phyloP scores from a whole-genome alignment of 2,329 filamentous ascomycete genomes.

The Paecilomyces fulvus region DNA sequence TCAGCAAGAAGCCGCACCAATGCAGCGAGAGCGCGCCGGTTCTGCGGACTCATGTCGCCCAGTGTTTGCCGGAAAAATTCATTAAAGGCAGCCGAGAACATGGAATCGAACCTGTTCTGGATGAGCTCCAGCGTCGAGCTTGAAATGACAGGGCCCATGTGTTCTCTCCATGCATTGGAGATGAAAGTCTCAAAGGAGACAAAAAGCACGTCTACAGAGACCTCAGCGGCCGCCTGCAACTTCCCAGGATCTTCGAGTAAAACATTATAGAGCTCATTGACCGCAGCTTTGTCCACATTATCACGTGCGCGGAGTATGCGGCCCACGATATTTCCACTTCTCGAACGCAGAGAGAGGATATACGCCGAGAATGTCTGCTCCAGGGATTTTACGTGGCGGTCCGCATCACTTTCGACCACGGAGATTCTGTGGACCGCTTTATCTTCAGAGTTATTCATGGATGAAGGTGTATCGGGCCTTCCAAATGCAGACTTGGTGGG shows the following conservation, averaged over 20 bases:
- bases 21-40: slow-evolving; percentile 67
- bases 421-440: slow-evolving; percentile 31
- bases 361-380: slow-evolving; percentile 83
- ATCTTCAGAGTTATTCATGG: slow-evolving; percentile 16
- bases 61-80: slow-evolving; percentile 48
- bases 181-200: slow-evolving; percentile 91
- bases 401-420: slow-evolving; percentile 46
- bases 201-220: slow-evolving; percentile 76
- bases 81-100: slow-evolving; percentile 42
- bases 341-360: slow-evolving; percentile 69
- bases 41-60: slow-evolving; percentile 48
- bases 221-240: slow-evolving; percentile 64
- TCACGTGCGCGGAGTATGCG: slow-evolving; percentile 63
- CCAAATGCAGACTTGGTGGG: slow-evolving; percentile 27
- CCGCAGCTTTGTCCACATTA: slow-evolving; percentile 63
- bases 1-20: slow-evolving; percentile 81
- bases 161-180: slow-evolving; percentile 75
- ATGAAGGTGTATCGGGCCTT: slow-evolving; percentile 38
- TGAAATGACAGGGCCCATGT: slow-evolving; percentile 77
- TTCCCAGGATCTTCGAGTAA: slow-evolving; percentile 77
- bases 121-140: slow-evolving; percentile 62
- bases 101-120: slow-evolving; percentile 45
- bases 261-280: slow-evolving; percentile 86
- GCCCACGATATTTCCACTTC: slow-evolving; percentile 80
- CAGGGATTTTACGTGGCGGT: slow-evolving; percentile 62